Conservation (phyloP, 495 filamentous ascomycete genomes). For the Zalerion maritima region DNA sequence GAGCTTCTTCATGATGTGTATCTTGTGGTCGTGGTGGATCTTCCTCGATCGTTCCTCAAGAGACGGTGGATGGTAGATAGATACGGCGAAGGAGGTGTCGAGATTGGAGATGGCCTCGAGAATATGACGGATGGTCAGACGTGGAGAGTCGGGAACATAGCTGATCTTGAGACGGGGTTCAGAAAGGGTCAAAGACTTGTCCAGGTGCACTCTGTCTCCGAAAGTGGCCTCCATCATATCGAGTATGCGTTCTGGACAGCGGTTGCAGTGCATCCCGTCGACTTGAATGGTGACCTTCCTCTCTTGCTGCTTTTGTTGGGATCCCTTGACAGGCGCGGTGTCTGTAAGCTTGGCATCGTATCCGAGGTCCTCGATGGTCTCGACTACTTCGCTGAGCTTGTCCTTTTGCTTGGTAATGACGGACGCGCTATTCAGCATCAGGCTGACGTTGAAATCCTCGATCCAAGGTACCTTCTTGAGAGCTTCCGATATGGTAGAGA, state of each 20-base stretch:
- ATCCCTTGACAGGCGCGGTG: conserved; percentile 15
- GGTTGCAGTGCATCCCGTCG: conserved; percentile 76
- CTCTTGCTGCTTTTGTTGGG: too few relatives aligned
- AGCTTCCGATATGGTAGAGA: conserved; percentile 46
- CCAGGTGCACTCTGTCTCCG: conserved; percentile 30
- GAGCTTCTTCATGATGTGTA: conserved; percentile 47
- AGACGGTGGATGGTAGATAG: conserved; percentile 65
- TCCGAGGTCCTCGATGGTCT: conserved; percentile 66
- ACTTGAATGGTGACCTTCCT: conserved; percentile 54
- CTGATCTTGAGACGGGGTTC: conserved; percentile 52
- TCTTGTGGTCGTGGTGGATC: conserved; percentile 51
- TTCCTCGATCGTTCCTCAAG: conserved; percentile 70
- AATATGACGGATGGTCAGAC: conserved; percentile 65
- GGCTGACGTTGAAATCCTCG: conserved; percentile 47
- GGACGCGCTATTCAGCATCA: conserved; percentile 58
- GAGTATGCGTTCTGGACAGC: conserved; percentile 56
- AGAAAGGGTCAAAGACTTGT: conserved; percentile 27
- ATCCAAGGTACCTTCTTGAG: conserved; percentile 51
- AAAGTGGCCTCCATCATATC: conserved; percentile 24
- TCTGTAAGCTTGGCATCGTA: conserved; percentile 54
- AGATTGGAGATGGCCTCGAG: conserved; percentile 45
- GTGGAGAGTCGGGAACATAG: conserved; percentile 54
- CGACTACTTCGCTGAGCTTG: conserved; percentile 41
- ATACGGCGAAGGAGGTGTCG: conserved; percentile 48
- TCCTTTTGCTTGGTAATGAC: conserved; percentile 38